Evolutionary conservation across 495 filamentous ascomycete genomes (phyloP).

Genomic region (Penicillium paxilli): DNA sequence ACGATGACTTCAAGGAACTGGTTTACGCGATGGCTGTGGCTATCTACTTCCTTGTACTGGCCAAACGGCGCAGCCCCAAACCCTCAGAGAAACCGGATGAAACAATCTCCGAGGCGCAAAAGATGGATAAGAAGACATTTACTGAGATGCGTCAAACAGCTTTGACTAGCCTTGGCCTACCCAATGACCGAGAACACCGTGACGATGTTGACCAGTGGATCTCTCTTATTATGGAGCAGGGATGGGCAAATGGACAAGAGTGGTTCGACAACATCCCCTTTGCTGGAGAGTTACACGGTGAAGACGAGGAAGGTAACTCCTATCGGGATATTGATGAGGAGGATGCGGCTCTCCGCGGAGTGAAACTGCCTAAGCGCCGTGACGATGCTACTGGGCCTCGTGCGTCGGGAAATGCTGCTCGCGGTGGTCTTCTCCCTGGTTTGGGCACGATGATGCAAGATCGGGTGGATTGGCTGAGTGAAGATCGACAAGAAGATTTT

Average conservation of each 20-base stretch:
- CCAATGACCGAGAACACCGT: constrained; percentile 37
- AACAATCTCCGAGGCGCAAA: constrained; percentile 27
- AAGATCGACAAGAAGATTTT: constrained; percentile 66
- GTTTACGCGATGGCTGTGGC: constrained; percentile 57
- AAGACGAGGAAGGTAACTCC: constrained; percentile 42
- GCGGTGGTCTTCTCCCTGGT: constrained; percentile 51
- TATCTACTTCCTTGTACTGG: constrained; percentile 63
- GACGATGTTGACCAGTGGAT: constrained; percentile 63
- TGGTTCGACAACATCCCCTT: constrained; percentile 63
- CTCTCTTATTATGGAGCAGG: constrained; percentile 51
- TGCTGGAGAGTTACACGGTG: constrained; percentile 40
- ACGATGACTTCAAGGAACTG: constrained; percentile 44
- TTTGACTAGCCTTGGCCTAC: constrained; percentile 38
- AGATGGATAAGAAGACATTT: constrained; percentile 50
- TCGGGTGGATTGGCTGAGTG: constrained; percentile 76
- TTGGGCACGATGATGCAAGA: constrained; percentile 84
- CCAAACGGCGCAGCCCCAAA: constrained; percentile 37
- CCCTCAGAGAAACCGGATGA: constrained; percentile 17
- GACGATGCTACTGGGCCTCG: constrained; percentile 9
- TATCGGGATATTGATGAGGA: constrained; percentile 33
- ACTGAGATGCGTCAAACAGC: constrained; percentile 51
- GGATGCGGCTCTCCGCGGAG: constrained; percentile 23
- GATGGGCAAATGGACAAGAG: constrained; percentile 63
- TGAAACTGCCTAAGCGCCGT: constrained; percentile 26
- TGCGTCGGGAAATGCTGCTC: constrained; percentile 7